Percentiles rank a stretch among this genome's conserved stretches.
These are phyloP conservation scores for Globisporangium nunn DNA, from an alignment of 352 stramenopile genomes.

Conservation along the genomic window DNA sequence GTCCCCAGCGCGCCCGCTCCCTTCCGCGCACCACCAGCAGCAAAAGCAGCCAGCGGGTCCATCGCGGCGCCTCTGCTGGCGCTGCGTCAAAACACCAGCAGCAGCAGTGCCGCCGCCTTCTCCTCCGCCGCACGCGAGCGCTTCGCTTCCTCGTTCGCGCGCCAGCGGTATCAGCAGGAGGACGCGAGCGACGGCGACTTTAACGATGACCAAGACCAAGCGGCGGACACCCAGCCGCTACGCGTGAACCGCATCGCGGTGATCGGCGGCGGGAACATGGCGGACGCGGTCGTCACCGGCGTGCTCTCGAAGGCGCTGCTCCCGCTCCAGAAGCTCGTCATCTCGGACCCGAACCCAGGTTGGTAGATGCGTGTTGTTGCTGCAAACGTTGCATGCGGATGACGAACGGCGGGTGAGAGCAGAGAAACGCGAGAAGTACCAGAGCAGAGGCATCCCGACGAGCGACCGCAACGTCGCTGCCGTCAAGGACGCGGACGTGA, in stretches of 20 bases:
- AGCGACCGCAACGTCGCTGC: conserved; percentile 55
- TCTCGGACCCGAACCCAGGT: conserved; percentile 72
- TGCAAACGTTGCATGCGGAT: background rate
- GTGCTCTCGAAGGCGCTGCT: conserved; percentile 67
- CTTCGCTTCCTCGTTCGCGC: conserved; percentile 14
- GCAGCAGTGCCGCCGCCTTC: conserved; percentile 1
- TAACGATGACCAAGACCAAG: background rate
- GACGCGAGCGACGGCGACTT: conserved; percentile 5
- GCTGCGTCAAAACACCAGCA: background rate
- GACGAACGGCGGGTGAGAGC: background rate
- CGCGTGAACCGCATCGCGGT: conserved; percentile 55
- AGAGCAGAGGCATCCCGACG: conserved; percentile 41
- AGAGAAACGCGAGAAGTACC: conserved; percentile 64
- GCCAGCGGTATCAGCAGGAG: conserved; percentile 6
- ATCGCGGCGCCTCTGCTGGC: no score
- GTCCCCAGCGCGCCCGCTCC: background rate
- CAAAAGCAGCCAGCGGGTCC: background rate
- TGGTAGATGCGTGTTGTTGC: background rate
- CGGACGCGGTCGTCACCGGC: conserved; percentile 81
- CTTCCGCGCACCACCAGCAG: background rate
- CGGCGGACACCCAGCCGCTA: conserved; percentile 17
- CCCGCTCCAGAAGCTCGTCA: conserved; percentile 55
- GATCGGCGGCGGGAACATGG: conserved; percentile 88
- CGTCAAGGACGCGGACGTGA: conserved; percentile 80
- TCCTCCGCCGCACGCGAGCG: conserved; percentile 6